Evolutionary conservation across 306 rosid genomes (phyloP).

Genomic region (Acacia acuminata): DNA sequence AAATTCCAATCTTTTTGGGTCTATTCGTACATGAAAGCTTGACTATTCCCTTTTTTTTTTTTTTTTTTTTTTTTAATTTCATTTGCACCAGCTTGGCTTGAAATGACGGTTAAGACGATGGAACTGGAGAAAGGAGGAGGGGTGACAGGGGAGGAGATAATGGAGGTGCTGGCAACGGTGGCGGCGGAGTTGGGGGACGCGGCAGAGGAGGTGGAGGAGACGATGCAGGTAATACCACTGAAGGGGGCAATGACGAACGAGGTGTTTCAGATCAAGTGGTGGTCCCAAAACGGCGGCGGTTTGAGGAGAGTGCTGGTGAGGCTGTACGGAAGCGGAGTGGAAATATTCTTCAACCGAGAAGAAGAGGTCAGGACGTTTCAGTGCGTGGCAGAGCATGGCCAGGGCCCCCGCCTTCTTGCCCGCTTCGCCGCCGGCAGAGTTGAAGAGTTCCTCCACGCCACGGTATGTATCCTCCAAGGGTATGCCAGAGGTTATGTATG

Average conservation of each 20-base stretch:
- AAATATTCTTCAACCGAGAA: conserved; percentile 73
- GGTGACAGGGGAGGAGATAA: conserved; percentile 50
- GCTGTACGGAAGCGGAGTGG: conserved; percentile 76
- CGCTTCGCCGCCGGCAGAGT: conserved; percentile 65
- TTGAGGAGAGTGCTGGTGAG: conserved; percentile 63
- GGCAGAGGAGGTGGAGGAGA: conserved; percentile 52
- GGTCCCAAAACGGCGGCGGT: conserved; percentile 31
- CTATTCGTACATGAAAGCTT: background rate
- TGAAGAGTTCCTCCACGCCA: conserved; percentile 83
- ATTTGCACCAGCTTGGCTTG: background rate
- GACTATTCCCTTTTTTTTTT: background rate
- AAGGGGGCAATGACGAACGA: conserved; percentile 86
- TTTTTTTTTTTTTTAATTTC: too few relatives aligned
- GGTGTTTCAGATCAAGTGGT: conserved; percentile 71
- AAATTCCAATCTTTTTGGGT: background rate
- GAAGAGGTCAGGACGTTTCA: conserved; percentile 71
- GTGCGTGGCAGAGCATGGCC: conserved; percentile 68
- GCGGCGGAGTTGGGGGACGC: conserved; percentile 75
- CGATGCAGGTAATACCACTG: conserved; percentile 50
- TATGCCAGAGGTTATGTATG: too few relatives aligned
- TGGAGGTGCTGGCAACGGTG: conserved; percentile 56
- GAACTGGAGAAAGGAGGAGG: conserved; percentile 49
- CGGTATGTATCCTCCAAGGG: conserved; percentile 57
- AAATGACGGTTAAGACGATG: conserved; percentile 53
- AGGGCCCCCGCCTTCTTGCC: conserved; percentile 84